Percentiles rank a stretch among this genome's conserved stretches.
Evolutionary conservation across 805 yeast species (phyloP).

Genomic region (Hermanozyma aechmeae): DNA sequence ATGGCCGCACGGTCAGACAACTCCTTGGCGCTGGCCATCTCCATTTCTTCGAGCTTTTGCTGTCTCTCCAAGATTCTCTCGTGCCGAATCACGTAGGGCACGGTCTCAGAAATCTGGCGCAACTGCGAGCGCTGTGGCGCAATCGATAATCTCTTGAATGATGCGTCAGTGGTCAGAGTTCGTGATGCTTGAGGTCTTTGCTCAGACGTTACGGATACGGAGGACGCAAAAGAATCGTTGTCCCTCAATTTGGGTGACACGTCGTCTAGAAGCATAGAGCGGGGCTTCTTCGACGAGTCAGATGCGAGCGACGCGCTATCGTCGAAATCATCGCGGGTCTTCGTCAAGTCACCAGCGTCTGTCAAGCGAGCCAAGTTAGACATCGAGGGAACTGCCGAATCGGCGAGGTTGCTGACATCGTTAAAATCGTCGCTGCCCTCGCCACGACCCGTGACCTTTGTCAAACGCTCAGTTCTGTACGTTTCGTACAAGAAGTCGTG

Average conservation of each 20-base stretch:
- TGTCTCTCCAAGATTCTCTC: conserved; percentile 68
- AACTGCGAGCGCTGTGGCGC: conserved; percentile 52
- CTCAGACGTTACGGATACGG: conserved; percentile 20
- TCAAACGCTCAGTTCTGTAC: conserved; percentile 69
- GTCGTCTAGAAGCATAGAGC: conserved; percentile 29
- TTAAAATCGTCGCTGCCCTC: conserved; percentile 15
- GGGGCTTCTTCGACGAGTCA: conserved; percentile 14
- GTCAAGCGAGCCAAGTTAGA: conserved; percentile 51
- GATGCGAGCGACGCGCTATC: conserved; percentile 15
- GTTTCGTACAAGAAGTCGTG: conserved; percentile 70
- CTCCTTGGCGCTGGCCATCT: conserved; percentile 68
- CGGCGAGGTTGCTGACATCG: conserved; percentile 15
- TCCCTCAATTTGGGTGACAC: conserved; percentile 19
- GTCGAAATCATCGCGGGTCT: conserved; percentile 6
- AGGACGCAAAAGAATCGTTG: conserved; percentile 19
- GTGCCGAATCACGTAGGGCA: conserved; percentile 75
- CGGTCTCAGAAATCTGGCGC: conserved; percentile 73
- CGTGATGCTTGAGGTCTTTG: conserved; percentile 7
- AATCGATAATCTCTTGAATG: conserved; percentile 34
- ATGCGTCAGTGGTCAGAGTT: conserved; percentile 14
- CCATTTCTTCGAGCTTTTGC: conserved; percentile 70
- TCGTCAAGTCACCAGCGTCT: conserved; percentile 12
- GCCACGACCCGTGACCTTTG: conserved; percentile 41
- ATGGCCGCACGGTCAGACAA: conserved; percentile 66
- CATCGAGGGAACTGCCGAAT: conserved; percentile 40